Percentiles rank a stretch among this genome's conserved stretches.
These are phyloP conservation scores for Phenoliferia sp. DNA, from an alignment of 1,284 basidiomycete genomes.

Conservation along the genomic window DNA sequence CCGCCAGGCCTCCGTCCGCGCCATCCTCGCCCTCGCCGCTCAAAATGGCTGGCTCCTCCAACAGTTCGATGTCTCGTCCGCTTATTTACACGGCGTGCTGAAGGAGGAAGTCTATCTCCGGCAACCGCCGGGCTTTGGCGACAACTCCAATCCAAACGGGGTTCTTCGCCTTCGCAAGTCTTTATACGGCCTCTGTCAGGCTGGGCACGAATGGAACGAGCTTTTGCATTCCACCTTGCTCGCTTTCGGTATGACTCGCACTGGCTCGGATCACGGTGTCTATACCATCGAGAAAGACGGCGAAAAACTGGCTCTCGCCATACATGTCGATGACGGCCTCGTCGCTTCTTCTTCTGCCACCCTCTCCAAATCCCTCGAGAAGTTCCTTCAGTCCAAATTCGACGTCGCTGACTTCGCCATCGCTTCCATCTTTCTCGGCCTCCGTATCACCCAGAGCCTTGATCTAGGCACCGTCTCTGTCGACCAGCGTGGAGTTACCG, in stretches of 20 bases:
- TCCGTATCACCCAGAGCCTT: not conserved
- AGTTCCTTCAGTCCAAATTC: not conserved
- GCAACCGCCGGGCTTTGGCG: not conserved
- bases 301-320: not conserved
- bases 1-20: slow-evolving; percentile 42
- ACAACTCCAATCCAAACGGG: not conserved
- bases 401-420: not conserved
- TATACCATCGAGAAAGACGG: not conserved
- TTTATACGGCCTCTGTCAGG: slow-evolving; percentile 27
- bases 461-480: slow-evolving; percentile 26
- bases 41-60: not conserved
- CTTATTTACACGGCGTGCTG: slow-evolving; percentile 21
- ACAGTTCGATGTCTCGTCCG: slow-evolving; percentile 15
- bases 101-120: slow-evolving; percentile 4
- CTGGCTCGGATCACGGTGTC: not conserved
- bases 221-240: slow-evolving; percentile 4
- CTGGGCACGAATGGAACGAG: slow-evolving; percentile 14
- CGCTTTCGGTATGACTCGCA: not conserved
- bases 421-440: not conserved
- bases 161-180: slow-evolving; percentile 6
- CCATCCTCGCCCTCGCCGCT: slow-evolving; percentile 26
- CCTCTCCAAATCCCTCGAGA: not conserved
- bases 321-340: slow-evolving; percentile 11
- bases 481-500: slow-evolving; percentile 37
- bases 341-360: not conserved